Conservation (phyloP, 2,329 filamentous ascomycete genomes). For the Hypoxylon rubiginosum region DNA sequence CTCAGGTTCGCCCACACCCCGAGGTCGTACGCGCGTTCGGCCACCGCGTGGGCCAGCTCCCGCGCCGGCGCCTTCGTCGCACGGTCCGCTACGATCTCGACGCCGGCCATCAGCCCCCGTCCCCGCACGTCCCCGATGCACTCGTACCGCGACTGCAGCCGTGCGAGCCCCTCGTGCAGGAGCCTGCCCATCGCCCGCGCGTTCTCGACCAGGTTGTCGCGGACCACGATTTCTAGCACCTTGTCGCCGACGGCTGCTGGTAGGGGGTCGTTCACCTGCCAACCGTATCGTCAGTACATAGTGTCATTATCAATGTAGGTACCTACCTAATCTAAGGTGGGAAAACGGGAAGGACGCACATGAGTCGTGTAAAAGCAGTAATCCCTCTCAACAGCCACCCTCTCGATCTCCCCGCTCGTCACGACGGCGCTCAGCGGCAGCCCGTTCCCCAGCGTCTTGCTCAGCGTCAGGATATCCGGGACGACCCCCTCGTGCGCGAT, state of each 20-base stretch:
- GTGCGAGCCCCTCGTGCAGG: conserved; percentile 62
- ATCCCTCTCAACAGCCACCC: conserved; percentile 60
- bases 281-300: neutral
- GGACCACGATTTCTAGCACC: conserved; percentile 71
- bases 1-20: conserved; percentile 71
- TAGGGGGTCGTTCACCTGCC: conserved; percentile 72
- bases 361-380: conserved; percentile 73
- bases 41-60: conserved; percentile 63
- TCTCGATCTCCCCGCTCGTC: conserved; percentile 67
- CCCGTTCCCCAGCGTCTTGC: conserved; percentile 73
- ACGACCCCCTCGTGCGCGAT: conserved; percentile 67
- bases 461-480: conserved; percentile 71
- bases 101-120: conserved; percentile 68
- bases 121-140: conserved; percentile 74
- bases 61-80: conserved; percentile 61
- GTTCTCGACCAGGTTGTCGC: conserved; percentile 65
- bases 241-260: conserved; percentile 72
- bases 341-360: conserved; percentile 54
- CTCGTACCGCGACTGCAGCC: conserved; percentile 64
- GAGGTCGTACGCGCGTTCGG: conserved; percentile 61
- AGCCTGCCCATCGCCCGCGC: conserved; percentile 60
- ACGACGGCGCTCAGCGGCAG: conserved; percentile 70
- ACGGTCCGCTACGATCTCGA: conserved; percentile 68
- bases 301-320: no score
- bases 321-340: neutral